These are phyloP conservation scores for Beta lomatogona DNA, from an alignment of 179 eudicot genomes.

Conservation along the genomic window DNA sequence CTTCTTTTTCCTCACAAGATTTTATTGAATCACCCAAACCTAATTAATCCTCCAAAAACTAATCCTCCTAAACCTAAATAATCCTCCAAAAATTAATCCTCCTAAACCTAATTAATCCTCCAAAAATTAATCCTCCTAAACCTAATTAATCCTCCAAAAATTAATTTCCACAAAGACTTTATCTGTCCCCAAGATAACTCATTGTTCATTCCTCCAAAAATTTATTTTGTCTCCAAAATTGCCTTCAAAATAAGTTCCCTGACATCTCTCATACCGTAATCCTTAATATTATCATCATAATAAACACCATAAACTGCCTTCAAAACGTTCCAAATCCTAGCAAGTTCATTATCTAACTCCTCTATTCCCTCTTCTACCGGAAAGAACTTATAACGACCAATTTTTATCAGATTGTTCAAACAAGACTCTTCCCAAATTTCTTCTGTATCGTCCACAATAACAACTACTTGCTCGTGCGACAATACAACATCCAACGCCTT, in stretches of 20 bases:
- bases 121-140: too few species aligned
- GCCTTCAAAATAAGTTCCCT: background rate
- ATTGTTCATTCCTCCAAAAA: too few species aligned
- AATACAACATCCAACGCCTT: constrained; percentile 13
- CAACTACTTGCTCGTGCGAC: background rate
- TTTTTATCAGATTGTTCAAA: background rate
- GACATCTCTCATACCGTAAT: background rate
- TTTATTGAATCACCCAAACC: too few species aligned
- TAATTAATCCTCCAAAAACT: too few species aligned
- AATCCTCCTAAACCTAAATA: too few species aligned
- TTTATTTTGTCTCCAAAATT: too few species aligned
- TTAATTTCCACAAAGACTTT: too few species aligned
- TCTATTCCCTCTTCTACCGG: background rate
- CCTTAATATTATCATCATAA: background rate
- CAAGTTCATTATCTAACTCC: background rate
- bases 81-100: too few species aligned
- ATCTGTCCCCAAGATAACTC: too few species aligned
- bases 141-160: too few species aligned
- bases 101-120: too few species aligned
- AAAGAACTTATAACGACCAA: background rate
- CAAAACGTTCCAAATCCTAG: background rate
- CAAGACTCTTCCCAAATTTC: constrained; percentile 9
- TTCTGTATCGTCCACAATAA: constrained; percentile 8
- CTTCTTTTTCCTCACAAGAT: too few species aligned
- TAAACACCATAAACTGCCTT: background rate